Conservation (phyloP, 352 stramenopile species). For the Phytophthora macrochlamydospora region DNA sequence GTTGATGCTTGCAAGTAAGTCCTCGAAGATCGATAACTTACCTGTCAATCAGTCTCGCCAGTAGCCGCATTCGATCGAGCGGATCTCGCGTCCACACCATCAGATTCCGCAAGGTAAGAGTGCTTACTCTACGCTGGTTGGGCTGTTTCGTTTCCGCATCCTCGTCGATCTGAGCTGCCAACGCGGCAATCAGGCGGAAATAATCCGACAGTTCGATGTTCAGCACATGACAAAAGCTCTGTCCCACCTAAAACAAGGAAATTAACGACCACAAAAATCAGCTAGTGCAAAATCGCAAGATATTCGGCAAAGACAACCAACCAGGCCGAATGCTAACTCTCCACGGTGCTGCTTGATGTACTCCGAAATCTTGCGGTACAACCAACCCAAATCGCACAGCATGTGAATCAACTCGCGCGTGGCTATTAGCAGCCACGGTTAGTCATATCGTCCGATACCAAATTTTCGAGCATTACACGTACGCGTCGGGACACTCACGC, state of each 20-base stretch:
- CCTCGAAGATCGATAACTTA: constrained; percentile 14
- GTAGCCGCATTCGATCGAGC: constrained; percentile 87
- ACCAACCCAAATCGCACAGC: constrained; percentile 89
- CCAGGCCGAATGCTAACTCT: constrained; percentile 76
- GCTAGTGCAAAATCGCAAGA: not conserved
- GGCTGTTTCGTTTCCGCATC: constrained; percentile 68
- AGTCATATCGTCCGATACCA: no score
- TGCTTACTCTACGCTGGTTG: constrained; percentile 43
- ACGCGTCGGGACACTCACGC: constrained; percentile 81
- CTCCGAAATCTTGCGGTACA: constrained; percentile 85
- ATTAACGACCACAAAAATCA: constrained; percentile 17
- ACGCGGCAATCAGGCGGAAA: constrained; percentile 92
- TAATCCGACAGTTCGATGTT: constrained; percentile 93
- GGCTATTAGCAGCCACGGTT: constrained; percentile 35
- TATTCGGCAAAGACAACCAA: constrained; percentile 30
- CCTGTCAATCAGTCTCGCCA: constrained; percentile 90
- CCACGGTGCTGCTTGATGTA: constrained; percentile 82
- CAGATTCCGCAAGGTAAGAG: constrained; percentile 89
- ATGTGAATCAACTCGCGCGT: constrained; percentile 87
- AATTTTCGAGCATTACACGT: constrained; percentile 21
- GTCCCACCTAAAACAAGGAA: constrained; percentile 55
- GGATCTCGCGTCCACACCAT: constrained; percentile 91
- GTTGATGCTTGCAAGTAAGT: not conserved
- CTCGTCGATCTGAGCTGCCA: constrained; percentile 90
- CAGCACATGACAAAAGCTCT: constrained; percentile 91